Percentiles rank a stretch among this genome's conserved stretches.
These are phyloP conservation scores for Emmonsiellopsis sp. DNA, from an alignment of 2,329 filamentous ascomycete genomes.

Conservation along the genomic window DNA sequence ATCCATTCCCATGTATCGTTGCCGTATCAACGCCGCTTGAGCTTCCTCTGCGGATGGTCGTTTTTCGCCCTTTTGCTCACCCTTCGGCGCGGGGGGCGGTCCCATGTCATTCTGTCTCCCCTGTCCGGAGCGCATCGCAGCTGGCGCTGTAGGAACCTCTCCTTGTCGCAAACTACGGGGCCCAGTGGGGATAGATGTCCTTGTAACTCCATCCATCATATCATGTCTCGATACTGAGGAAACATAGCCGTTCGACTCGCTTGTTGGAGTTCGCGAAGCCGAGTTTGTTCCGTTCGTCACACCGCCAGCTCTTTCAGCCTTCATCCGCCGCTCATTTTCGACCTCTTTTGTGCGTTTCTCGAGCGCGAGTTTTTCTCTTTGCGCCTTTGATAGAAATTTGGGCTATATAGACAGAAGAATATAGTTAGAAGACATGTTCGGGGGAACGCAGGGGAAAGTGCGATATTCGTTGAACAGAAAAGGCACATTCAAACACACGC, in stretches of 20 bases:
- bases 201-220: slow-evolving; percentile 18
- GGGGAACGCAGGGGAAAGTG: slow-evolving; percentile 7
- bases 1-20: slow-evolving; percentile 86
- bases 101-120: slow-evolving; percentile 42
- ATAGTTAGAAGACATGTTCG: slow-evolving; percentile 11
- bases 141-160: slow-evolving; percentile 41
- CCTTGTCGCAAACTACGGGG: slow-evolving; percentile 58
- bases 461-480: slow-evolving; percentile 7
- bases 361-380: slow-evolving; percentile 69
- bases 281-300: slow-evolving; percentile 19
- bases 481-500: background rate
- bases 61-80: slow-evolving; percentile 35
- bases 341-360: slow-evolving; percentile 69
- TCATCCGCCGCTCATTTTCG: slow-evolving; percentile 49
- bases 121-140: slow-evolving; percentile 37
- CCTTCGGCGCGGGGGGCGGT: slow-evolving; percentile 32
- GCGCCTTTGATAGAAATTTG: slow-evolving; percentile 74
- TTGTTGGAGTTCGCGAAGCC: background rate
- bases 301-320: slow-evolving; percentile 19
- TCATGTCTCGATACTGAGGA: slow-evolving; percentile 9
- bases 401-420: slow-evolving; percentile 41
- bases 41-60: slow-evolving; percentile 46
- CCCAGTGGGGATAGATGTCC: slow-evolving; percentile 54
- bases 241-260: slow-evolving; percentile 7
- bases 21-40: slow-evolving; percentile 64